These are phyloP conservation scores for Akanthomyces lecanii DNA, from an alignment of 2,329 filamentous ascomycete species.

Conservation along the genomic window DNA sequence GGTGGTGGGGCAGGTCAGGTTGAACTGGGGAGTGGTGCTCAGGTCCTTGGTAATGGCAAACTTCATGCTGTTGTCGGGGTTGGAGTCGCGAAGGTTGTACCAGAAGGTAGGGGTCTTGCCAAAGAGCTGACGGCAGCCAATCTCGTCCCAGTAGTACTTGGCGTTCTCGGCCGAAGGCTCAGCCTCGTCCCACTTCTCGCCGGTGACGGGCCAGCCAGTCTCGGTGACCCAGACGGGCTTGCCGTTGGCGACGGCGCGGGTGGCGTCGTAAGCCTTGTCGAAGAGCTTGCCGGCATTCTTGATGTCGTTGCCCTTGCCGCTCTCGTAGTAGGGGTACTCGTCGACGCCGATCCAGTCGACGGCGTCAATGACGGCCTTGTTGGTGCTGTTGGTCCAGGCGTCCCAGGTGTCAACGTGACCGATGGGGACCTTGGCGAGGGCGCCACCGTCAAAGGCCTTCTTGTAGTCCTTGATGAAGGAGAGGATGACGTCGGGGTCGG, in stretches of 20 bases:
- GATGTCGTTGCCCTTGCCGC: constrained; percentile 51
- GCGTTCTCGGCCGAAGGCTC: constrained; percentile 54
- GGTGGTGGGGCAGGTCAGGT: constrained; percentile 49
- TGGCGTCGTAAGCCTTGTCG: constrained; percentile 43
- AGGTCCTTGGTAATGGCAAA: constrained; percentile 54
- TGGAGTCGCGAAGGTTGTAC: constrained; percentile 59
- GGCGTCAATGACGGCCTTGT: constrained; percentile 56
- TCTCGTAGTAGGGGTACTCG: constrained; percentile 64
- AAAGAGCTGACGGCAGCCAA: constrained; percentile 58
- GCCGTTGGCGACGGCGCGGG: constrained; percentile 41
- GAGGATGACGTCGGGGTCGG: constrained; percentile 54
- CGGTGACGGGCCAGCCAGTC: constrained; percentile 61
- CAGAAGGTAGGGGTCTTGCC: constrained; percentile 54
- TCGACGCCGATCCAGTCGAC: constrained; percentile 63
- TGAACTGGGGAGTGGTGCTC: constrained; percentile 46
- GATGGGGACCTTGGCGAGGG: constrained; percentile 46
- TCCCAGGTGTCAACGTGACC: constrained; percentile 69
- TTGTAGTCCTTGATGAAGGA: constrained; percentile 64
- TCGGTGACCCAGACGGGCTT: constrained; percentile 60
- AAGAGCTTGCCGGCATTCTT: constrained; percentile 53
- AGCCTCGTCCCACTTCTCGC: constrained; percentile 50
- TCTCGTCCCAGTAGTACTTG: constrained; percentile 58
- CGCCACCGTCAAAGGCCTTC: constrained; percentile 46
- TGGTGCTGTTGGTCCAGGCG: constrained; percentile 55
- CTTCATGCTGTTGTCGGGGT: constrained; percentile 55